These are phyloP conservation scores for Dittrichia graveolens DNA, from an alignment of 129 eudicot species.

Conservation along the genomic window DNA sequence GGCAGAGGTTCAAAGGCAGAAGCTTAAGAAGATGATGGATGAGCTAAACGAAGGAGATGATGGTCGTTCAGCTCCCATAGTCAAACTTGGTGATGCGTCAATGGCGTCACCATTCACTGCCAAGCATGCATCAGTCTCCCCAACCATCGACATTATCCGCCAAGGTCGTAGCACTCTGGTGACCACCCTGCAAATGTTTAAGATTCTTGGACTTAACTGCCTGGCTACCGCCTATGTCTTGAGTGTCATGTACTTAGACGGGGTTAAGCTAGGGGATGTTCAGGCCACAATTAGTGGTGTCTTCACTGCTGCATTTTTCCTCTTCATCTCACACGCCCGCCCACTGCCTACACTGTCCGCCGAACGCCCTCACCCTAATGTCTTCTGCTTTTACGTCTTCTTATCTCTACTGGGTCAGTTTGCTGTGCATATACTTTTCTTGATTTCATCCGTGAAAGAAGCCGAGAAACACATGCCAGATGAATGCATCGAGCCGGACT, in stretches of 20 bases:
- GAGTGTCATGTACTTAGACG: conserved; percentile 87
- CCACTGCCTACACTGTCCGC: conserved; percentile 78
- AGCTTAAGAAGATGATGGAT: conserved; percentile 75
- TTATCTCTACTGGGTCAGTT: conserved; percentile 83
- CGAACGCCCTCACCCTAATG: conserved; percentile 84
- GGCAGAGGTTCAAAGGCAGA: conserved; percentile 71
- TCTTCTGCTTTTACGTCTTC: conserved; percentile 78
- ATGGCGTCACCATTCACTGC: conserved; percentile 98
- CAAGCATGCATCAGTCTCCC: conserved; percentile 87
- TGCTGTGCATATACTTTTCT: conserved; percentile 62
- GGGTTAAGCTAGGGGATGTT: conserved; percentile 85
- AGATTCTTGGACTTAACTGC: conserved; percentile 88
- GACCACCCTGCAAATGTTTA: conserved; percentile 93
- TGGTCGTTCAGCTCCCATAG: conserved; percentile 81
- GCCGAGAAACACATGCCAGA: conserved; percentile 93
- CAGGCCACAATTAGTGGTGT: conserved; percentile 94
- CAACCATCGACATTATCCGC: conserved; percentile 83
- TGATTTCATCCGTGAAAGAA: conserved; percentile 74
- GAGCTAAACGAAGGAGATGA: conserved; percentile 82
- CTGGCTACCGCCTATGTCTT: conserved; percentile 90
- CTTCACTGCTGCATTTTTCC: conserved; percentile 90
- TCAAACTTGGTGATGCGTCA: conserved; percentile 91
- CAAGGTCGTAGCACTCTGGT: conserved; percentile 92
- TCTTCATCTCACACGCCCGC: conserved; percentile 85
- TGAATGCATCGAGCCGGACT: conserved; percentile 90